Percentiles rank a stretch among this genome's conserved stretches.
These are phyloP conservation scores for Neoboletus magnificus DNA, from an alignment of 768 basidiomycete genomes.

Conservation along the genomic window DNA sequence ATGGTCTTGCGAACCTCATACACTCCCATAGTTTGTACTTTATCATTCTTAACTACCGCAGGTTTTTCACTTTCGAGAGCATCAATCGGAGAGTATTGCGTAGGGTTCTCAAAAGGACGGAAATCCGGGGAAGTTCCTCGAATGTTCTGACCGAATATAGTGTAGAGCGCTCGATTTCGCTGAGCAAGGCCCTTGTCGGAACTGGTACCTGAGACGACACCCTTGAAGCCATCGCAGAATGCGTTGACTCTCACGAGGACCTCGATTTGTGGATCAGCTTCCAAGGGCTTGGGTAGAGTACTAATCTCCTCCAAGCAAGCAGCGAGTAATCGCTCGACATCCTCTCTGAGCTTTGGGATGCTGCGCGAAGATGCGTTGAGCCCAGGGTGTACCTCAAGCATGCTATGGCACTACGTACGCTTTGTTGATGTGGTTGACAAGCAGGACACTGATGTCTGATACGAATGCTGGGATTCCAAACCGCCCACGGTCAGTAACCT, in stretches of 20 bases:
- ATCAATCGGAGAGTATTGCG: conserved; percentile 10
- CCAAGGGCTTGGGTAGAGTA: conserved; percentile 39
- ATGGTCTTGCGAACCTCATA: conserved; percentile 36
- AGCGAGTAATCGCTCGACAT: conserved; percentile 40
- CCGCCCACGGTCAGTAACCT: conserved; percentile 41
- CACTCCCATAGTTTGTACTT: conserved; percentile 26
- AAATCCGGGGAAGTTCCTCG: conserved; percentile 43
- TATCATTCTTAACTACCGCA: not conserved
- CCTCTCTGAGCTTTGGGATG: conserved; percentile 42
- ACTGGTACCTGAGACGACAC: conserved; percentile 31
- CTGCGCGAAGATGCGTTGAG: conserved; percentile 30
- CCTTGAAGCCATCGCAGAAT: conserved; percentile 42
- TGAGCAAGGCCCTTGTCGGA: conserved; percentile 38
- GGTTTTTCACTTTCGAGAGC: conserved; percentile 7
- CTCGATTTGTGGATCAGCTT: conserved; percentile 42
- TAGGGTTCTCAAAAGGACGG: conserved; percentile 25
- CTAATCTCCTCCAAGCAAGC: conserved; percentile 33
- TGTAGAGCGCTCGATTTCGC: conserved; percentile 32
- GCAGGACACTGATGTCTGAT: conserved; percentile 45
- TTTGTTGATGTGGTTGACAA: conserved; percentile 50
- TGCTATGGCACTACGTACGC: conserved; percentile 38
- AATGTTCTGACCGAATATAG: conserved; percentile 33
- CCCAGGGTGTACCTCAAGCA: not conserved
- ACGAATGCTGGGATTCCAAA: conserved; percentile 58
- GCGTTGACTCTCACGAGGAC: conserved; percentile 41